Conservation (phyloP, 805 yeast genomes). For the Lachancea cidri region DNA sequence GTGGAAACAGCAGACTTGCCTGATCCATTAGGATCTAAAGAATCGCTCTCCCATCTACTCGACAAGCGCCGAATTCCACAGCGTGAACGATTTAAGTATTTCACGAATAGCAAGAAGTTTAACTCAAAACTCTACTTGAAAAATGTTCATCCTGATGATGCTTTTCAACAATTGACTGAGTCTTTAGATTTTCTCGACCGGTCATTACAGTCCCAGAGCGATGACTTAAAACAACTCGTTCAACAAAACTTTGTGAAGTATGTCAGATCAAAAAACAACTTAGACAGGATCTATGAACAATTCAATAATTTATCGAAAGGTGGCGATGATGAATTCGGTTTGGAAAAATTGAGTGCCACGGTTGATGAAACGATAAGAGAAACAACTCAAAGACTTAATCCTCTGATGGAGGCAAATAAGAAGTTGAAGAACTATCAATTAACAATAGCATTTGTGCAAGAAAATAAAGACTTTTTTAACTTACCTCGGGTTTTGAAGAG, state of each 20-base stretch:
- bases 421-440: slow-evolving; percentile 45
- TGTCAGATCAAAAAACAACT: slow-evolving; percentile 56
- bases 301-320: slow-evolving; percentile 34
- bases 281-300: slow-evolving; percentile 56
- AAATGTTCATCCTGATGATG: slow-evolving; percentile 50
- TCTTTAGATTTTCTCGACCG: slow-evolving; percentile 47
- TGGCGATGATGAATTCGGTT: slow-evolving; percentile 31
- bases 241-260: slow-evolving; percentile 58
- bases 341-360: slow-evolving; percentile 36
- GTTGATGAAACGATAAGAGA: slow-evolving; percentile 47
- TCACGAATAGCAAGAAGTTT: slow-evolving; percentile 54
- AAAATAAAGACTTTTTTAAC: slow-evolving; percentile 49
- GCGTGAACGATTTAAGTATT: slow-evolving; percentile 39
- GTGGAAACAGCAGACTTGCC: slow-evolving; percentile 10
- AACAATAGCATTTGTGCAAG: slow-evolving; percentile 47
- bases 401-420: slow-evolving; percentile 47
- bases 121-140: slow-evolving; percentile 52
- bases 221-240: slow-evolving; percentile 45
- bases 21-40: slow-evolving; percentile 10
- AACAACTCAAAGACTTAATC: slow-evolving; percentile 52
- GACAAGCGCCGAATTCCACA: slow-evolving; percentile 38
- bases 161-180: slow-evolving; percentile 43
- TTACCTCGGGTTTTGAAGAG: slow-evolving; percentile 46
- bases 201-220: slow-evolving; percentile 45
- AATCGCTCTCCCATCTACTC: slow-evolving; percentile 25